These are phyloP conservation scores for Trypanosoma melophagium DNA, from an alignment of 208 protist genomes.

Conservation along the genomic window DNA sequence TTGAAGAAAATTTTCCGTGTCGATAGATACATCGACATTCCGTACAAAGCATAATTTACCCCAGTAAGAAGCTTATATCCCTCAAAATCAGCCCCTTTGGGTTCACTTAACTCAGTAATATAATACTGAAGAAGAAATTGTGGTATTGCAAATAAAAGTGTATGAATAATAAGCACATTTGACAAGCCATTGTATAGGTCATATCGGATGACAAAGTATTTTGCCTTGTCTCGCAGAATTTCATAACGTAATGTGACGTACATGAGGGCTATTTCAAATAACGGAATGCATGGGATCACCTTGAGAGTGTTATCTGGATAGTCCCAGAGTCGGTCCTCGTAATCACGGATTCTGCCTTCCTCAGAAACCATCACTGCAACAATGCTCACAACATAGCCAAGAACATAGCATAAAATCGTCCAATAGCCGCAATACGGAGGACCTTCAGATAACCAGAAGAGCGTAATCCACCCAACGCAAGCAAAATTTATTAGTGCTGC, in stretches of 20 bases:
- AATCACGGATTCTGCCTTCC: slow-evolving; percentile 63
- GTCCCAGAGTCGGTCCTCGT: slow-evolving; percentile 56
- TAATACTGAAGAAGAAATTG: slow-evolving; percentile 79
- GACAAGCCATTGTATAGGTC: slow-evolving; percentile 75
- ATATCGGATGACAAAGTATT: slow-evolving; percentile 81
- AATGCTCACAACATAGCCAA: slow-evolving; percentile 66
- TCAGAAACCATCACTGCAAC: slow-evolving; percentile 63
- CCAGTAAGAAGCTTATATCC: slow-evolving; percentile 49
- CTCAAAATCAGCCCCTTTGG: slow-evolving; percentile 18
- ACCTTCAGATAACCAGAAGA: slow-evolving; percentile 49
- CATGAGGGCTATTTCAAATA: slow-evolving; percentile 75
- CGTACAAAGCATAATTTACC: slow-evolving; percentile 37
- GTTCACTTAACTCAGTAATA: slow-evolving; percentile 25
- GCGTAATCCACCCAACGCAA: slow-evolving; percentile 49
- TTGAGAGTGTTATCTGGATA: slow-evolving; percentile 75
- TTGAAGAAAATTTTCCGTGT: slow-evolving; percentile 49
- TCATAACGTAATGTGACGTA: slow-evolving; percentile 67
- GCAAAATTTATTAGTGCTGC: slow-evolving; percentile 45
- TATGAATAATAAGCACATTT: slow-evolving; percentile 58
- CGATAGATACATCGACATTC: slow-evolving; percentile 59
- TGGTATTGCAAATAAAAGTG: slow-evolving; percentile 61
- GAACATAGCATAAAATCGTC: slow-evolving; percentile 77
- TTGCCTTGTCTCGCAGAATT: slow-evolving; percentile 34
- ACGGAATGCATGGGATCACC: slow-evolving; percentile 67
- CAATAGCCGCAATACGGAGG: slow-evolving; percentile 54